A percentile compares a stretch with the other conserved stretches of the same genome.
phyloP scores from a whole-genome alignment of 305 asterid species.

The Fraxinus latifolia region DNA sequence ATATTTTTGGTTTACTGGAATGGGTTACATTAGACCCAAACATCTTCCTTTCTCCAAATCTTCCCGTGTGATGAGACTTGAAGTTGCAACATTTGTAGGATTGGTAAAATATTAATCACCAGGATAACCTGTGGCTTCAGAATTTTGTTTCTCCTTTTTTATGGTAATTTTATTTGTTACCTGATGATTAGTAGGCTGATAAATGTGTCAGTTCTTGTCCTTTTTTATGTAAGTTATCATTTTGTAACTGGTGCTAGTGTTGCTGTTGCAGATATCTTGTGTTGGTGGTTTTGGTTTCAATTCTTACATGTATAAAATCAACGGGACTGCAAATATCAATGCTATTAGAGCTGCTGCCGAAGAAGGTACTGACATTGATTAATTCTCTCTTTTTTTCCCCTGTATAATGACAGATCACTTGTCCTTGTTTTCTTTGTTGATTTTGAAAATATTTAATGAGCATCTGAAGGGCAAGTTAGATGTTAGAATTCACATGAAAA shows the following conservation, averaged over 20 bases:
- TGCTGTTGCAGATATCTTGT: conserved; percentile 72
- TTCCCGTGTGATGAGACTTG: background rate
- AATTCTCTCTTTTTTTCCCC: background rate
- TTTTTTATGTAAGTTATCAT: background rate
- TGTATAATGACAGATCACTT: background rate
- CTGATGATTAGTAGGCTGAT: background rate
- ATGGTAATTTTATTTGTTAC: background rate
- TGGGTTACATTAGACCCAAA: background rate
- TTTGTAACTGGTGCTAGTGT: conserved; percentile 11
- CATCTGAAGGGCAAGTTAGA: background rate
- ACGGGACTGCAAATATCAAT: conserved; percentile 90
- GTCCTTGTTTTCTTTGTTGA: background rate
- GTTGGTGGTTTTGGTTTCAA: conserved; percentile 97
- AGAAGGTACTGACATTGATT: conserved; percentile 51
- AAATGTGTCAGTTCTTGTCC: background rate
- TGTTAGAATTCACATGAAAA: background rate
- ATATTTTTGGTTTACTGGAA: background rate
- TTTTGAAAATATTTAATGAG: background rate
- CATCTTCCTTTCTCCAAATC: background rate
- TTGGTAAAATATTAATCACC: background rate
- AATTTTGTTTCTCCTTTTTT: background rate
- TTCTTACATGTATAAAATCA: conserved; percentile 81
- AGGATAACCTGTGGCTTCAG: background rate
- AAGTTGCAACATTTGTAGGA: background rate
- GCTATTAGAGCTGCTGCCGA: conserved; percentile 94